Conservation (phyloP, 108 stramenopile species). For the Craspedostauros australis region DNA sequence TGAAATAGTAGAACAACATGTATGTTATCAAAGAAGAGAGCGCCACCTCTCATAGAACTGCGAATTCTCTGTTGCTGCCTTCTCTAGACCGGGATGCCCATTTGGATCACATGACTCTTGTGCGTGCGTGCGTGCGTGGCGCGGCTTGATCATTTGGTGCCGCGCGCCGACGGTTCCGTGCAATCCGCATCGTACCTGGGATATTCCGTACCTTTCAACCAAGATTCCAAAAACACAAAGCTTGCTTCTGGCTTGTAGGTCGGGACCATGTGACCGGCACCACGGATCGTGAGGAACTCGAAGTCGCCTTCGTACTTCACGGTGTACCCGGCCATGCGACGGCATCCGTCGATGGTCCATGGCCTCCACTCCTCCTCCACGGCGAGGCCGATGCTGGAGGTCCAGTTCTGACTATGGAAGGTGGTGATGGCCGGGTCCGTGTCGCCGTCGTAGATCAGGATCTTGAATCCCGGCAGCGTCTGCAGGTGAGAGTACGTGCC, state of each 20-base stretch:
- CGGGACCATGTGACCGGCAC: slow-evolving; percentile 65
- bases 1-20: too few relatives aligned
- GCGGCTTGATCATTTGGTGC: too few relatives aligned
- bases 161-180: slow-evolving; percentile 3
- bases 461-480: slow-evolving; percentile 31
- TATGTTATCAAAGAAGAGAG: too few relatives aligned
- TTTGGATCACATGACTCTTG: too few relatives aligned
- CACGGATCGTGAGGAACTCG: slow-evolving; percentile 72
- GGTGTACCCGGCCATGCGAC: slow-evolving; percentile 68
- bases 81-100: too few relatives aligned
- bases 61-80: too few relatives aligned
- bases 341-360: slow-evolving; percentile 68
- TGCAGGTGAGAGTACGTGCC: slow-evolving; percentile 44
- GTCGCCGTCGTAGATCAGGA: slow-evolving; percentile 79
- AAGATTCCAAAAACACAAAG: slow-evolving; percentile 46
- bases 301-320: slow-evolving; percentile 63
- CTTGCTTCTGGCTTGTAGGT: slow-evolving; percentile 59
- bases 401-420: slow-evolving; percentile 71
- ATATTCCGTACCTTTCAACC: slow-evolving; percentile 46
- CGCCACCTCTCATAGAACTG: too few relatives aligned
- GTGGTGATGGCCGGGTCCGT: slow-evolving; percentile 70
- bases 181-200: slow-evolving; percentile 36
- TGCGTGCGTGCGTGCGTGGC: too few relatives aligned
- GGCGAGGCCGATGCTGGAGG: slow-evolving; percentile 38
- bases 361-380: slow-evolving; percentile 48